These are phyloP conservation scores for Digitaria exilis DNA, from an alignment of 202 grass and related monocot genomes.

Conservation along the genomic window DNA sequence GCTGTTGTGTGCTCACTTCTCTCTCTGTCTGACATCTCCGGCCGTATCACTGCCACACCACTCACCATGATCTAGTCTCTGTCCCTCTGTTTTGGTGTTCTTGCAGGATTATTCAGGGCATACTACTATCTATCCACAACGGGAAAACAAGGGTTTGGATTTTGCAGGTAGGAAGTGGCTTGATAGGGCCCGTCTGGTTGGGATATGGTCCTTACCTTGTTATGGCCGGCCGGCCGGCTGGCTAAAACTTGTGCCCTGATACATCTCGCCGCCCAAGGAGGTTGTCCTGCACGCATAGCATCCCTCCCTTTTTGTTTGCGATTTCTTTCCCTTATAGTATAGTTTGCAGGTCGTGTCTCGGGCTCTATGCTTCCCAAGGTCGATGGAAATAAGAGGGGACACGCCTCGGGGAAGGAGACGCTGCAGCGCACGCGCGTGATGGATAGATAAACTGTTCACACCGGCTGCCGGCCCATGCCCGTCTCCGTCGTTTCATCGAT, in stretches of 20 bases:
- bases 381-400: not conserved
- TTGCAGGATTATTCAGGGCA: not conserved
- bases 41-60: not conserved
- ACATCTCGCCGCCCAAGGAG: slow-evolving; percentile 15
- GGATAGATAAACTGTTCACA: slow-evolving; percentile 15
- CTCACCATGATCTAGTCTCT: not conserved
- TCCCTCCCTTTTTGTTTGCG: not conserved
- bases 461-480: not conserved
- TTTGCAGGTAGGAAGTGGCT: not conserved
- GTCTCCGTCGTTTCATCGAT: not conserved
- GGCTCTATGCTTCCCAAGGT: slow-evolving; percentile 1
- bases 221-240: not conserved
- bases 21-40: slow-evolving; percentile 55
- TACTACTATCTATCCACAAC: not conserved
- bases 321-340: not conserved
- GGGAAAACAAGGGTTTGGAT: not conserved
- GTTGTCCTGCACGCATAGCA: not conserved
- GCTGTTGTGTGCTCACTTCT: slow-evolving; percentile 65
- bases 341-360: slow-evolving; percentile 19
- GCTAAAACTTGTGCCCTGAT: not conserved
- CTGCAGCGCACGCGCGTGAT: not conserved
- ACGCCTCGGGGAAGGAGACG: slow-evolving; percentile 1
- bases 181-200: not conserved
- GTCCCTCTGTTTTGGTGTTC: not conserved
- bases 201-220: slow-evolving; percentile 42